phyloP scores from a whole-genome alignment of 2,329 filamentous ascomycete genomes.

The Xylariales sp. region DNA sequence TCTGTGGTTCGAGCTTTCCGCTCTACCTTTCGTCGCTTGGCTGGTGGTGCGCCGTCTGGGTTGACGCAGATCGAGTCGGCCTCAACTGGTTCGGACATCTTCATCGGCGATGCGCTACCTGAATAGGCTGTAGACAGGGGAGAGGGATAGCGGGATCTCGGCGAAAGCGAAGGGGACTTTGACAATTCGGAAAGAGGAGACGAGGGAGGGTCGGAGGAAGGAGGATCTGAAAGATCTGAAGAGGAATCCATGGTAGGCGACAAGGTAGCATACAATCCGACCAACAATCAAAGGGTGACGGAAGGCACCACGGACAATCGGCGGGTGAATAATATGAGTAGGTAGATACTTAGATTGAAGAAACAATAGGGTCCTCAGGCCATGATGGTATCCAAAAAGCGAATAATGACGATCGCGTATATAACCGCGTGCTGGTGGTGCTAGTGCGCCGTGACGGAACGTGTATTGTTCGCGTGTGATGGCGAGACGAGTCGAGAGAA shows the following conservation, averaged over 20 bases:
- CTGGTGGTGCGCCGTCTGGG: slow-evolving; percentile 59
- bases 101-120: slow-evolving; percentile 47
- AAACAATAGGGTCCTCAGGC: too few species aligned
- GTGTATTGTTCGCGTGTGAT: slow-evolving; percentile 2
- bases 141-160: slow-evolving; percentile 46
- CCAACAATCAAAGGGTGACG: neutral
- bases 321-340: too few species aligned
- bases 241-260: slow-evolving; percentile 15
- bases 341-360: too few species aligned
- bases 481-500: too few species aligned
- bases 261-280: neutral
- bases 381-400: neutral
- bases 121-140: slow-evolving; percentile 44
- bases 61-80: slow-evolving; percentile 29
- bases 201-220: slow-evolving; percentile 38
- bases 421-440: neutral
- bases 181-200: slow-evolving; percentile 52
- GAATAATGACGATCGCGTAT: neutral
- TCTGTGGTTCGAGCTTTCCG: slow-evolving; percentile 68
- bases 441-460: slow-evolving; percentile 3
- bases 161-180: slow-evolving; percentile 47
- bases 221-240: slow-evolving; percentile 28
- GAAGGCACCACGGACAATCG: neutral
- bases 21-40: slow-evolving; percentile 69
- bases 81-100: slow-evolving; percentile 33